These are phyloP conservation scores for Isatis tinctoria DNA, from an alignment of 345 rosid genomes.

Conservation along the genomic window DNA sequence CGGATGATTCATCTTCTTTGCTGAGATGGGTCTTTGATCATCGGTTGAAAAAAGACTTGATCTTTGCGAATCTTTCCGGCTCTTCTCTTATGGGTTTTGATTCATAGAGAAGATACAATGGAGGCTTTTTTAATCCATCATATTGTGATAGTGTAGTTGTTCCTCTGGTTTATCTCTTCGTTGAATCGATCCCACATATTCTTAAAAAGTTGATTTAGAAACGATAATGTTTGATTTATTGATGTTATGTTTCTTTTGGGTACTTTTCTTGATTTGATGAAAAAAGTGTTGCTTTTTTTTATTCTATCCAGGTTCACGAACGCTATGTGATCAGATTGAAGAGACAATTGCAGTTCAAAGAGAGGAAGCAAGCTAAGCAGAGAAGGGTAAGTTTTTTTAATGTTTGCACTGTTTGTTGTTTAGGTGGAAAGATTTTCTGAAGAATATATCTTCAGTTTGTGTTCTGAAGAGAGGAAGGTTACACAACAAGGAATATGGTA, in stretches of 20 bases:
- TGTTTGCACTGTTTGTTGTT: neutral
- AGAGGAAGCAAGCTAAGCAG: constrained; percentile 61
- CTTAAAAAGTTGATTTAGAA: no score
- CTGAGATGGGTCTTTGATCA: constrained; percentile 8
- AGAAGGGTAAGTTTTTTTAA: constrained; percentile 52
- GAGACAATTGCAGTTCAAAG: constrained; percentile 67
- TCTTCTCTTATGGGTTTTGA: constrained; percentile 16
- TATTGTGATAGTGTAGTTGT: constrained; percentile 56
- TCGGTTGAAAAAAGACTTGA: neutral
- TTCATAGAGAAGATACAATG: neutral
- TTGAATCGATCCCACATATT: constrained; percentile 50
- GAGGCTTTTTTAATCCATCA: constrained; percentile 71
- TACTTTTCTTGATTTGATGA: neutral
- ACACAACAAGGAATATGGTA: no score
- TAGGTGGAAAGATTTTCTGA: constrained; percentile 12
- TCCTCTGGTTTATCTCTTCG: constrained; percentile 62
- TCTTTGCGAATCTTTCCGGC: neutral
- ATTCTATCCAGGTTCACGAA: constrained; percentile 61
- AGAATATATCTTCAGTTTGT: no score
- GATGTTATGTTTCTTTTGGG: neutral
- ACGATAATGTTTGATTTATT: neutral
- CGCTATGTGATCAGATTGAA: constrained; percentile 56
- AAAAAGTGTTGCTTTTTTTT: neutral
- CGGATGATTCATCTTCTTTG: neutral
- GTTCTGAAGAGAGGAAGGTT: no score